Percentiles rank a stretch among this genome's conserved stretches.
These are phyloP conservation scores for Lithospermum erythrorhizon DNA, from an alignment of 257 asterid genomes.

Conservation along the genomic window DNA sequence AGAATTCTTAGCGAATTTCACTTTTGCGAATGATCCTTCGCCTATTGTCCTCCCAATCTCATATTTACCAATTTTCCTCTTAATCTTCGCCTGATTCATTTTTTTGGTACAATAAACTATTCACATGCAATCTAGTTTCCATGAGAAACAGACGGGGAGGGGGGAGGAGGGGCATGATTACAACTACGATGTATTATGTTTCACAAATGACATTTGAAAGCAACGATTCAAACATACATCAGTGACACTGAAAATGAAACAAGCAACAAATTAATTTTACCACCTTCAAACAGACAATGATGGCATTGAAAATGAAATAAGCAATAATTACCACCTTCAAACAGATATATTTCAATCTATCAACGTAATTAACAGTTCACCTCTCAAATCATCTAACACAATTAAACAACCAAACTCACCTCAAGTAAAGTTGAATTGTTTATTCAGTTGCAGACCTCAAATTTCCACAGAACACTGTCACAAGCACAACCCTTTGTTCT, in stretches of 20 bases:
- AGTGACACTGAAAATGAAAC: too few species aligned
- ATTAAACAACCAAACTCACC: not conserved
- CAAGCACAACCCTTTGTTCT: not conserved
- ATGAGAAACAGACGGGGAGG: not conserved
- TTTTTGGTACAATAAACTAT: too few species aligned
- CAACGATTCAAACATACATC: not conserved
- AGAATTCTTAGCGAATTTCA: constrained; percentile 70
- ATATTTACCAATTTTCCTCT: constrained; percentile 74
- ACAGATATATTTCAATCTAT: not conserved
- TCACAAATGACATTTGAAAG: not conserved
- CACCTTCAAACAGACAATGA: too few species aligned
- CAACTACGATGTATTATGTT: not conserved
- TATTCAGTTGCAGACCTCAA: not conserved
- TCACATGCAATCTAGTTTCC: too few species aligned
- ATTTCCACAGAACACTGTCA: not conserved
- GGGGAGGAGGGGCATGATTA: not conserved
- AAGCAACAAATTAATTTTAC: too few species aligned
- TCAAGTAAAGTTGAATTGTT: not conserved
- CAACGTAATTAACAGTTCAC: not conserved
- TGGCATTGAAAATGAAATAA: not conserved
- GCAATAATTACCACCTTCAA: not conserved
- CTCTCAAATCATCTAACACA: not conserved
- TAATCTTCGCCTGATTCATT: constrained; percentile 60
- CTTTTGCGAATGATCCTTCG: constrained; percentile 93
- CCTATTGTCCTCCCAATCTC: constrained; percentile 92